Evolutionary conservation across 192 early-diverging fungal genomes (phyloP).

Genomic region (Dimargaris xerosporica): DNA sequence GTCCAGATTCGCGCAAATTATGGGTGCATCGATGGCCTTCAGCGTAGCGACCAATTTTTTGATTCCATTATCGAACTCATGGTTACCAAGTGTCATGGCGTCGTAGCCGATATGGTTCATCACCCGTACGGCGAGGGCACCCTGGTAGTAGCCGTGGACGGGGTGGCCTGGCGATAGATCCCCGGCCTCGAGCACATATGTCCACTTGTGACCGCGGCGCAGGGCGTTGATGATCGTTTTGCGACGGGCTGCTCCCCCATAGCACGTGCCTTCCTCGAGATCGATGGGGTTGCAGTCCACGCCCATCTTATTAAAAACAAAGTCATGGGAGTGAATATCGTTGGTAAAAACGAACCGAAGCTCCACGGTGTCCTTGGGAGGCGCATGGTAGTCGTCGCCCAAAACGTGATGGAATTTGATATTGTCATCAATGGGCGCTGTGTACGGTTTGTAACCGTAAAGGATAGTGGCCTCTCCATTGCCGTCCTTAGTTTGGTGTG

Average conservation of each 20-base stretch:
- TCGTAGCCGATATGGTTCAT: slow-evolving; percentile 52
- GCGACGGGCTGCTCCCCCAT: slow-evolving; percentile 45
- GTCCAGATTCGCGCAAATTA: slow-evolving; percentile 55
- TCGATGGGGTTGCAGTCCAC: slow-evolving; percentile 28
- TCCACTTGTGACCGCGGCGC: slow-evolving; percentile 29
- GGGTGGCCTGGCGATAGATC: slow-evolving; percentile 48
- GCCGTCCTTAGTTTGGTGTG: too few species aligned
- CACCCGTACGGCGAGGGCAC: slow-evolving; percentile 33
- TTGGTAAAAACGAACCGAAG: slow-evolving; percentile 38
- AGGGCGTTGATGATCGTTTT: slow-evolving; percentile 37
- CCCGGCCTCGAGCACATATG: slow-evolving; percentile 53
- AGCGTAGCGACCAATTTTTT: slow-evolving; percentile 31
- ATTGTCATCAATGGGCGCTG: too few species aligned
- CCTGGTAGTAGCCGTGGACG: slow-evolving; percentile 48
- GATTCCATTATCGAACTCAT: slow-evolving; percentile 60
- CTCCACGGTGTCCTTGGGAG: too few species aligned
- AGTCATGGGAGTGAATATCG: slow-evolving; percentile 33
- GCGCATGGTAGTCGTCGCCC: too few species aligned
- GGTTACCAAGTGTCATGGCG: slow-evolving; percentile 44
- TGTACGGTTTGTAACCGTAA: too few species aligned
- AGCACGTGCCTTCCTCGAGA: slow-evolving; percentile 21
- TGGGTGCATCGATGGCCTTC: slow-evolving; percentile 38
- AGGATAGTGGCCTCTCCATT: too few species aligned
- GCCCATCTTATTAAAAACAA: slow-evolving; percentile 31
- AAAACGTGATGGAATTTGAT: too few species aligned